phyloP scores from a whole-genome alignment of 169 alveolate species.

The Miamiensis avidus region DNA sequence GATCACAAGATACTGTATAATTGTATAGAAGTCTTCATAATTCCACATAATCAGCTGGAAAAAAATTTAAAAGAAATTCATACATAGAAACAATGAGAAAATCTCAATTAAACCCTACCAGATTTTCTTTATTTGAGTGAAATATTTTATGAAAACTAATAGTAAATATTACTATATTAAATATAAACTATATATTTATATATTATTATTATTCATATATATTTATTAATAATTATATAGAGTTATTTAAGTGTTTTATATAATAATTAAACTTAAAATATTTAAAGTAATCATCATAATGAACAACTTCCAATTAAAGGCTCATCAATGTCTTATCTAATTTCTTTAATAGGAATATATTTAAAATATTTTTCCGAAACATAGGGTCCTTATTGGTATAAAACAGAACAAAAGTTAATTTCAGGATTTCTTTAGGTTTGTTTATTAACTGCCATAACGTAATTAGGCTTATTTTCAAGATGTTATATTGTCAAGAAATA shows the following conservation, averaged over 20 bases:
- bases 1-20: too few relatives aligned
- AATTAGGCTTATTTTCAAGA: neutral
- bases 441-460: neutral
- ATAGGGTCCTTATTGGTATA: neutral
- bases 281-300: neutral
- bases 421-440: neutral
- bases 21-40: neutral
- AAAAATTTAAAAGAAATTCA: neutral
- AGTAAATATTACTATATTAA: too few relatives aligned
- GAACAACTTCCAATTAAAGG: neutral
- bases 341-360: neutral
- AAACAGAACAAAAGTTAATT: neutral
- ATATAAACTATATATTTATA: too few relatives aligned
- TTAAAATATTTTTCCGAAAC: neutral
- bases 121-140: neutral
- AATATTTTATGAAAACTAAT: too few relatives aligned
- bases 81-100: too few relatives aligned
- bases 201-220: too few relatives aligned
- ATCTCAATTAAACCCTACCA: too few relatives aligned
- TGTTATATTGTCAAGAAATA: neutral
- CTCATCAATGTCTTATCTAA: neutral
- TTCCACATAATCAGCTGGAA: neutral
- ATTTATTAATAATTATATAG: too few relatives aligned
- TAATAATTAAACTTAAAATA: too few relatives aligned
- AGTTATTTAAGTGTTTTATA: too few relatives aligned